These are phyloP conservation scores for Paramecium caudatum DNA, from an alignment of 73 alveolate species.

Conservation along the genomic window DNA sequence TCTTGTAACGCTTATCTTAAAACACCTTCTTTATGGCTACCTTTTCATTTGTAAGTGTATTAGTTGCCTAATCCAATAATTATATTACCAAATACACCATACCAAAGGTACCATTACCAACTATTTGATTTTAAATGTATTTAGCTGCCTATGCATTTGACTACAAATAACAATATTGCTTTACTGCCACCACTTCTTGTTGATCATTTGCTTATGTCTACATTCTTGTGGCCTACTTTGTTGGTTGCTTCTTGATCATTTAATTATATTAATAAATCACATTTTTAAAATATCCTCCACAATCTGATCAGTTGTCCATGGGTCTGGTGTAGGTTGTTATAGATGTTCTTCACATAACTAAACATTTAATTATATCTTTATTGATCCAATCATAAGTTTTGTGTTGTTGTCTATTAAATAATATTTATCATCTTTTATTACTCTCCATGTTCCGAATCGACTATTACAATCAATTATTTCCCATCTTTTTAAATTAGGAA, in stretches of 20 bases:
- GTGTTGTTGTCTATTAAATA: too few relatives aligned
- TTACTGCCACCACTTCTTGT: background rate
- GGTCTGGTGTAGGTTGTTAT: too few relatives aligned
- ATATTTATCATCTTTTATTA: too few relatives aligned
- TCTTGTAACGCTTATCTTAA: conserved; percentile 91
- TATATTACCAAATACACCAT: conserved; percentile 68
- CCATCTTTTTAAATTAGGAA: too few relatives aligned
- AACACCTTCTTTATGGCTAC: conserved; percentile 93
- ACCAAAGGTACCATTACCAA: conserved; percentile 78
- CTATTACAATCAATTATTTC: too few relatives aligned
- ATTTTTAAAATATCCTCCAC: too few relatives aligned
- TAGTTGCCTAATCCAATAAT: conserved; percentile 78
- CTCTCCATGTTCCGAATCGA: too few relatives aligned
- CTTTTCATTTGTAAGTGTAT: conserved; percentile 83
- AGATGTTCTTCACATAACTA: too few relatives aligned
- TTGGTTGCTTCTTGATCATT: conserved; percentile 53
- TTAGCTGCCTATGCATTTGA: conserved; percentile 8
- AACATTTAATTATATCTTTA: too few relatives aligned
- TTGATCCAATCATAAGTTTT: too few relatives aligned
- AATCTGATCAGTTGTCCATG: too few relatives aligned
- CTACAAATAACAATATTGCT: background rate
- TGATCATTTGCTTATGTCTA: conserved; percentile 30
- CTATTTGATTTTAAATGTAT: conserved; percentile 64
- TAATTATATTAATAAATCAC: too few relatives aligned
- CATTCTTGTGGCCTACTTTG: conserved; percentile 59